These are phyloP conservation scores for Peronospora tabacina DNA, from an alignment of 352 stramenopile genomes.

Conservation along the genomic window DNA sequence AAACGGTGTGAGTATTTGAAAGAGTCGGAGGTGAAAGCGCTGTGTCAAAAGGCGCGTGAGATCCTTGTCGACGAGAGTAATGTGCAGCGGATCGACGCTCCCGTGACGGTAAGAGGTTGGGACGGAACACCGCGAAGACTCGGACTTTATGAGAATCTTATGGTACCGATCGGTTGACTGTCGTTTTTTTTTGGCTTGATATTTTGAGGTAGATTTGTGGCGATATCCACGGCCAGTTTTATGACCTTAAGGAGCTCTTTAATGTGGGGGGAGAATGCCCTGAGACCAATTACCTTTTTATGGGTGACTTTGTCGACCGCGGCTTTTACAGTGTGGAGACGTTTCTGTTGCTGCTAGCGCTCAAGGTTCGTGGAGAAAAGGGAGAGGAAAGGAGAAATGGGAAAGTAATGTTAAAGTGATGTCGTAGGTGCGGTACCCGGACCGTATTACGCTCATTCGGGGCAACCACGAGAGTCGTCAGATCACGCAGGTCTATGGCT, in stretches of 20 bases:
- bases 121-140: too few relatives aligned
- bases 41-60: constrained; percentile 96
- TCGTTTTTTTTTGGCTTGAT: constrained; percentile 1
- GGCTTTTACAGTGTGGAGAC: constrained; percentile 99
- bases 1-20: constrained; percentile 98
- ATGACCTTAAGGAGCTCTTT: constrained; percentile 98
- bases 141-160: too few relatives aligned
- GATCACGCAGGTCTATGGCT: constrained; percentile 99
- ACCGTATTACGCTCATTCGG: constrained; percentile 98
- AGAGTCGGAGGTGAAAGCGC: constrained; percentile 95
- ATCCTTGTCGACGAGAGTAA: constrained; percentile 99
- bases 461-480: constrained; percentile 98
- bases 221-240: constrained; percentile 99
- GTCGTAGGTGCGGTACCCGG: constrained; percentile 91
- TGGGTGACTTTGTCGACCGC: constrained; percentile 99
- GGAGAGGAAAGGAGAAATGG: neutral
- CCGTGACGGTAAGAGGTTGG: constrained; percentile 95
- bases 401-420: neutral
- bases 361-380: constrained; percentile 86
- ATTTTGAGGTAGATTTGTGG: constrained; percentile 90
- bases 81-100: constrained; percentile 97
- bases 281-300: constrained; percentile 99
- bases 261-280: constrained; percentile 97
- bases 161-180: too few relatives aligned
- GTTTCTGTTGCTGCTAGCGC: constrained; percentile 94